Base-by-base conservation (phyloP, 345 rosid genomes). In the Eucalyptus victrix region DNA sequence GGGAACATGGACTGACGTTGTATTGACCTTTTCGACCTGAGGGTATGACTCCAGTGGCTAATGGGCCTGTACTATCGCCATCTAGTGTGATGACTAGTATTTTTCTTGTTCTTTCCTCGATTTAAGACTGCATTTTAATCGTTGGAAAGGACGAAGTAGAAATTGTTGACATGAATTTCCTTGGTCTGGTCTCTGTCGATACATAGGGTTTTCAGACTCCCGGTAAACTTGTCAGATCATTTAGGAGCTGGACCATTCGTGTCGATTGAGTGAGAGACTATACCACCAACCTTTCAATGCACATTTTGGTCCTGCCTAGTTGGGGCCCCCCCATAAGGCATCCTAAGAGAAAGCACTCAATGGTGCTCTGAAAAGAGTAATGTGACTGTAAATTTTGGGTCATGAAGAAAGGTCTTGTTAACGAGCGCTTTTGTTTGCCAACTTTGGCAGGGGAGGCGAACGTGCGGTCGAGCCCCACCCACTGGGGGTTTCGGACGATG, bases 391-490 rank as follows among this genome's bases (percentile, higher is more conserved):
- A 44, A 21, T 2, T 34, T 76, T 12, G 28, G 42, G 85, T 40
- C 47, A 6, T 2, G 85, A 6, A 12, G 13, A 76, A 23, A 23
- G 83, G 12, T 21, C 85, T 6, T 12, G 85, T 23, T 76, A 76
- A 21, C 28, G 9, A 12, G 47, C 30, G 15, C 28, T 76, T 40
- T 21, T 37, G 83, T 19, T 18, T 5, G 28, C 26, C 14, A 37
- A 76, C 83, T 44, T 53, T 14, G 24, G 15, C 88, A 97, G 99
- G 99, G 30, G 90, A 96, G 30, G 69, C 99, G 54, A 97, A 96
- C 45, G 94, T 98, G 56, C 92, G 99, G 80, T 97, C 99, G 54
- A 98, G 98, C 87, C 97, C 99, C 86, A 91, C 96, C 1, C 99
- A 97, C 89, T 97, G 92, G 23, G 99, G 99, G 2, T 97, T 90